Evolutionary conservation across 768 basidiomycete species (phyloP), one percentile per base, ranked within the genome.

Genomic region (Candolleomyces aberdarensis): DNA sequence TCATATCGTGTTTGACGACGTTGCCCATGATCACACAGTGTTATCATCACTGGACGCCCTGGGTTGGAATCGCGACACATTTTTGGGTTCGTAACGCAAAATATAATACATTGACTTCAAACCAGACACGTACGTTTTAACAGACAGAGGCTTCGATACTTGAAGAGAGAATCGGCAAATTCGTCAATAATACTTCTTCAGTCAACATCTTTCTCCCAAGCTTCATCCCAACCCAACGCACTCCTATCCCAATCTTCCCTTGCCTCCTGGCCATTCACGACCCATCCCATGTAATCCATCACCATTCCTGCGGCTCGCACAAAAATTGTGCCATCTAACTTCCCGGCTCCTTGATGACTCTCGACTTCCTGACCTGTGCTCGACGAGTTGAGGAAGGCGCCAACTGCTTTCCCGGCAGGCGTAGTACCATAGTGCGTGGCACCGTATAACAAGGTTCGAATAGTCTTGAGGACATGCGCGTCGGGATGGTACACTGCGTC

Each of bases 181-280:
- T 26, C 26, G 26, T 11, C 5, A 36, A 8, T 36, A 7, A 6
- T 11, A 36, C 36, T 11, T 36, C 36, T 47, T 49, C 32, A 58
- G 36, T 58, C 57, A 22, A 51, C 58, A 20, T 66, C 67, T 29
- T 66, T 58, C 13, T 71, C 76, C 86, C 85, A 87, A 11, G 84
- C 82, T 9, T 78, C 83, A 59, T 86, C 83, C 83, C 85, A 86
- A 0, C 84, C 85, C 44, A 85, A 70, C 3, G 77, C 84, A 67
- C 81, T 83, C 31, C 78, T 61, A 69, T 86, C 85, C 86, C 86
- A 87, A 41, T 65, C 59, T 2, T 65, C 43, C 17, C 81, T 78
- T 43, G 71, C 76, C 46, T 71, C 61, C 68, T 86, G 79, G 3
- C 85, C 85, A 70, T 80, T 72, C 8, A 74, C 67, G 1, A 81